Evolutionary conservation across 164 flowering plant species (phyloP).

Genomic region (Brasenia schreberi): DNA sequence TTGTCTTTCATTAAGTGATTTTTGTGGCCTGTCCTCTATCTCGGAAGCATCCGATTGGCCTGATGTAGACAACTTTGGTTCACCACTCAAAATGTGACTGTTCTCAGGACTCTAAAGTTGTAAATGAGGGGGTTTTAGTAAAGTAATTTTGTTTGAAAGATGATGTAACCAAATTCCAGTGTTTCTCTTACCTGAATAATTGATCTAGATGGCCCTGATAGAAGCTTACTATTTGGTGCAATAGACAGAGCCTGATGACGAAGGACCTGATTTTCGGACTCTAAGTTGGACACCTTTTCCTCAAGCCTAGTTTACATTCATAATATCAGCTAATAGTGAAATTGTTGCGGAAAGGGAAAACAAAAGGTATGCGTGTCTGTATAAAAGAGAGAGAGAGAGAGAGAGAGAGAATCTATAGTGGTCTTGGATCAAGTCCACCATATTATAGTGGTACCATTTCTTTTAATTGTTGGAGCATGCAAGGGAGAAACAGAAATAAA

Average conservation of each 20-base stretch:
- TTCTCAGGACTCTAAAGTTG: constrained; percentile 48
- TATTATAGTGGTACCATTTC: too few relatives aligned
- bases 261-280: constrained; percentile 92
- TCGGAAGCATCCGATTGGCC: constrained; percentile 50
- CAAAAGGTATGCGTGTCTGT: too few relatives aligned
- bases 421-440: too few relatives aligned
- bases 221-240: constrained; percentile 66
- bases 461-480: too few relatives aligned
- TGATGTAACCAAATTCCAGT: too few relatives aligned
- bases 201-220: constrained; percentile 76
- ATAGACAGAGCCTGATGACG: constrained; percentile 94
- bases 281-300: constrained; percentile 78
- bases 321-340: too few relatives aligned
- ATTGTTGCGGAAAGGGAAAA: too few relatives aligned
- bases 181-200: constrained; percentile 52
- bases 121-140: constrained; percentile 2
- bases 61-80: constrained; percentile 33
- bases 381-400: too few relatives aligned
- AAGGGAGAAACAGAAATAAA: too few relatives aligned
- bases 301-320: constrained; percentile 59
- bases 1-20: constrained; percentile 92
- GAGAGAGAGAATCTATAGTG: too few relatives aligned
- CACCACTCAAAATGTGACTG: constrained; percentile 26
- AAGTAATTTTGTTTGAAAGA: too few relatives aligned
- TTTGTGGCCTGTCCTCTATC: constrained; percentile 91